Conservation (phyloP, 345 rosid genomes). For the Durio zibethinus region DNA sequence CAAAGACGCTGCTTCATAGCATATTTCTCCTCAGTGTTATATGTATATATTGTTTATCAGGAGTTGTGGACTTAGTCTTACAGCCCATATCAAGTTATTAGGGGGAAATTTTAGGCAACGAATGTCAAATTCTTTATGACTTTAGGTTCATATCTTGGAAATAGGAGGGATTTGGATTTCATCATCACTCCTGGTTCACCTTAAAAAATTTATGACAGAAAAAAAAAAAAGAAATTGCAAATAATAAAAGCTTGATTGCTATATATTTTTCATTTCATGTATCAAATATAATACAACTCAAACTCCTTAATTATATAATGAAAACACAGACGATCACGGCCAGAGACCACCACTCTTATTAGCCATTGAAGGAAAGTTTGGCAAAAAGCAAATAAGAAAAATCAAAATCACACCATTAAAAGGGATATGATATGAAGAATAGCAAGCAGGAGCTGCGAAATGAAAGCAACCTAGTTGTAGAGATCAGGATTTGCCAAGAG, state of each 20-base stretch:
- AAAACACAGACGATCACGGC: neutral
- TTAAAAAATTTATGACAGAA: too few relatives aligned
- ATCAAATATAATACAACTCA: neutral
- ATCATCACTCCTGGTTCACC: too few relatives aligned
- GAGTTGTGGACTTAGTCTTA: too few relatives aligned
- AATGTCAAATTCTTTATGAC: neutral
- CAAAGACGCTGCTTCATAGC: too few relatives aligned
- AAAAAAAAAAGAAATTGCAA: too few relatives aligned
- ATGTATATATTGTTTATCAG: too few relatives aligned
- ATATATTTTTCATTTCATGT: neutral
- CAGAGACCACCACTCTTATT: neutral
- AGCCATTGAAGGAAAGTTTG: neutral
- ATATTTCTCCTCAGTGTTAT: too few relatives aligned
- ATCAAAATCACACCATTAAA: neutral
- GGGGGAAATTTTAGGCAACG: neutral
- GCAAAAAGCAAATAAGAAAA: neutral
- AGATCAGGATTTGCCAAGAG: constrained; percentile 26
- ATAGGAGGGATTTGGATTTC: too few relatives aligned
- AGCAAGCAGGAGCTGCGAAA: neutral
- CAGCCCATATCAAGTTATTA: too few relatives aligned
- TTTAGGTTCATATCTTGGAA: neutral
- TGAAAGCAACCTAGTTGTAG: neutral
- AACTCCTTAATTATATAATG: neutral
- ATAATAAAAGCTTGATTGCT: neutral
- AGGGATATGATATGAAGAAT: neutral